Evolutionary conservation across 2,329 filamentous ascomycete species (phyloP).

Genomic region (Stachybotrys echinatus): DNA sequence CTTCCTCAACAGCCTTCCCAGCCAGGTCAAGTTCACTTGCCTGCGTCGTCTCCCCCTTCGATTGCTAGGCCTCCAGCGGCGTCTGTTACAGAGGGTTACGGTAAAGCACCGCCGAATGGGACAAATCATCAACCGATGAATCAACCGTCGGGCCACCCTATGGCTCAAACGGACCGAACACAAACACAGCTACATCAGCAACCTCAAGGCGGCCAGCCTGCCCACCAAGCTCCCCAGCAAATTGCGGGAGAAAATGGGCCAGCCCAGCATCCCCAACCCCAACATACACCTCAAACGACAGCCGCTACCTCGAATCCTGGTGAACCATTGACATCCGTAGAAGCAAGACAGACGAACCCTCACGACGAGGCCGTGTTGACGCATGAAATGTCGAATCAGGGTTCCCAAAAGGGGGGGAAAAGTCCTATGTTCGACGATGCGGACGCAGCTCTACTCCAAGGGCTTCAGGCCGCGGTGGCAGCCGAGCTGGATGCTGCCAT

Average conservation of each 20-base stretch:
- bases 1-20: slow-evolving; percentile 20
- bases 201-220: neutral
- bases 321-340: neutral
- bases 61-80: neutral
- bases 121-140: neutral
- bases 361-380: neutral
- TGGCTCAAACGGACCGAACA: neutral
- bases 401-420: neutral
- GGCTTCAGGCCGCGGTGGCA: slow-evolving; percentile 28
- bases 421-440: slow-evolving; percentile 23
- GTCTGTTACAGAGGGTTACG: neutral
- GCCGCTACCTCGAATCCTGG: neutral
- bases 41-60: neutral
- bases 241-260: neutral
- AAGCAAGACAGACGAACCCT: neutral
- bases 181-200: too few species aligned
- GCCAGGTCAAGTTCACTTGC: too few species aligned
- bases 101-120: neutral
- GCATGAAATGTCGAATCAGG: neutral
- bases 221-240: neutral
- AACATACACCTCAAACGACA: neutral
- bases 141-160: neutral
- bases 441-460: slow-evolving; percentile 27
- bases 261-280: neutral
- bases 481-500: slow-evolving; percentile 1